Conservation (phyloP, 2,329 filamentous ascomycete genomes). For the Colletotrichum eremochloae region DNA sequence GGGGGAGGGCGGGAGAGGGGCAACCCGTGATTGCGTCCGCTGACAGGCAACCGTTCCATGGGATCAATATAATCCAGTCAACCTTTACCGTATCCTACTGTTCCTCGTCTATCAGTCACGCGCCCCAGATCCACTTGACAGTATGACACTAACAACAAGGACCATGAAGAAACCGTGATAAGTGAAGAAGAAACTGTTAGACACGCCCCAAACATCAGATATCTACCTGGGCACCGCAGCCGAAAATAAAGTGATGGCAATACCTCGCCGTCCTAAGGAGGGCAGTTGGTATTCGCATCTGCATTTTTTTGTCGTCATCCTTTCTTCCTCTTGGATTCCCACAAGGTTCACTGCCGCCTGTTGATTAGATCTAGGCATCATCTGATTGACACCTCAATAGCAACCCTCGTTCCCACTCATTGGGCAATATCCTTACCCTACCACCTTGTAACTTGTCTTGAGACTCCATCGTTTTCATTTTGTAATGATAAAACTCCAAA, state of each 20-base stretch:
- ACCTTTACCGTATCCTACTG: conserved; percentile 18
- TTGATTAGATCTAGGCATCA: conserved; percentile 13
- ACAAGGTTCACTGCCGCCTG: background rate
- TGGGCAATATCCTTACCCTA: conserved; percentile 3
- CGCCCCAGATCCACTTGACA: conserved; percentile 25
- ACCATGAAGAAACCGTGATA: conserved; percentile 34
- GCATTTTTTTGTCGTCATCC: conserved; percentile 20
- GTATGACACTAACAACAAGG: conserved; percentile 1
- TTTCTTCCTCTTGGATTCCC: conserved; percentile 7
- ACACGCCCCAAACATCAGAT: conserved; percentile 11
- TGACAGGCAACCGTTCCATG: background rate
- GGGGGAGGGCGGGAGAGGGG: conserved; percentile 8
- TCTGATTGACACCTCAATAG: background rate
- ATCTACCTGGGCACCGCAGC: background rate
- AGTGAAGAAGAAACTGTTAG: conserved; percentile 37
- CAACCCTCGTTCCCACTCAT: conserved; percentile 13
- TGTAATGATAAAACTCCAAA: conserved; percentile 17
- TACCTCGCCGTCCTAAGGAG: conserved; percentile 10
- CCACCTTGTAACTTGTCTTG: conserved; percentile 26
- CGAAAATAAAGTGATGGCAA: conserved; percentile 3
- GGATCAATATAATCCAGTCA: conserved; percentile 4
- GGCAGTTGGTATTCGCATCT: conserved; percentile 26
- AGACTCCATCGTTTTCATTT: conserved; percentile 29
- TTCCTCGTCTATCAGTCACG: conserved; percentile 12
- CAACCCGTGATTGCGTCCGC: conserved; percentile 13